phyloP scores from a whole-genome alignment of 768 basidiomycete species.

The Auricularia cornea region DNA sequence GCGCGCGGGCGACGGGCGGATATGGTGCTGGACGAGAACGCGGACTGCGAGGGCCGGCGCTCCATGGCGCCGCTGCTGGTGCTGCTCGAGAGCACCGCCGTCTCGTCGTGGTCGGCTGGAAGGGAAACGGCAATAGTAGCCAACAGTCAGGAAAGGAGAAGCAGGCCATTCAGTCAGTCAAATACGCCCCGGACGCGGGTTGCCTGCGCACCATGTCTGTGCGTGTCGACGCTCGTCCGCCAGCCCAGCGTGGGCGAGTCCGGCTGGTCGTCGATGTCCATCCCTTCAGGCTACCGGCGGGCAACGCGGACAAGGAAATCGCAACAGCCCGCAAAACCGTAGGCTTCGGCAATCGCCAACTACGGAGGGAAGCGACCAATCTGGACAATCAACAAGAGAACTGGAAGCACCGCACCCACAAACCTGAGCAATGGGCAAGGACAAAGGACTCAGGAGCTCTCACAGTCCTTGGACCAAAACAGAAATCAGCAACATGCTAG shows the following conservation, averaged over 20 bases:
- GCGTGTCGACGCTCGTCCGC: not conserved
- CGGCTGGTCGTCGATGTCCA: not conserved
- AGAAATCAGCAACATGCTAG: no score
- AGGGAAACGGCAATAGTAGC: not conserved
- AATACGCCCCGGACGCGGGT: not conserved
- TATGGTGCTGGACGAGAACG: not conserved
- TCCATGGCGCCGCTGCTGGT: not conserved
- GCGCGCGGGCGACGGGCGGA: not conserved
- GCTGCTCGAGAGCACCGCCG: not conserved
- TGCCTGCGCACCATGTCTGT: no score
- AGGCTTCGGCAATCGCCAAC: not conserved
- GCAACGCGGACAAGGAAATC: not conserved
- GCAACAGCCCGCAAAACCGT: not conserved
- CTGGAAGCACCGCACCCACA: no score
- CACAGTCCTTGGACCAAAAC: no score
- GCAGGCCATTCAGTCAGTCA: not conserved
- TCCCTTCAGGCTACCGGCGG: not conserved
- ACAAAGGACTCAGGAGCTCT: no score
- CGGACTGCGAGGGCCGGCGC: not conserved
- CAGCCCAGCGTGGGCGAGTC: slow-evolving; percentile 1
- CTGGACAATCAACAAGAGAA: no score
- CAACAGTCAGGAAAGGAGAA: no score
- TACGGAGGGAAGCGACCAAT: not conserved
- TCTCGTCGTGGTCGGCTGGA: not conserved
- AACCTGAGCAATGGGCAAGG: no score